A percentile compares a stretch with the other conserved stretches of the same genome.
Evolutionary conservation across 306 rosid species (phyloP).

Genomic region (Mucuna pruriens): DNA sequence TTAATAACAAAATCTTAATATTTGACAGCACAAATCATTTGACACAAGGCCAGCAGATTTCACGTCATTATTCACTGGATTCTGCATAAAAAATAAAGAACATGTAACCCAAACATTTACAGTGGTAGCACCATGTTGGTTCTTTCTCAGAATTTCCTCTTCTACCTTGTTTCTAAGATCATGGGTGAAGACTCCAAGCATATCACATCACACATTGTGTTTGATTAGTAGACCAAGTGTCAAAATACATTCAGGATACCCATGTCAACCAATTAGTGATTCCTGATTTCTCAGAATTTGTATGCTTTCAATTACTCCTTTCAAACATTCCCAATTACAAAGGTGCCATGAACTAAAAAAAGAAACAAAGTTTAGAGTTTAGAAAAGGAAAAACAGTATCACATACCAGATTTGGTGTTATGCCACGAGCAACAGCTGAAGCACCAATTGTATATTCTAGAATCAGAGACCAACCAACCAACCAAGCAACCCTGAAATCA

Average conservation of each 20-base stretch:
- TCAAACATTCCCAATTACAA: background rate
- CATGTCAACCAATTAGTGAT: background rate
- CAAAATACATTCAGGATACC: slow-evolving; percentile 23
- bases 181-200: background rate
- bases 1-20: slow-evolving; percentile 10
- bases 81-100: slow-evolving; percentile 9
- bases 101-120: slow-evolving; percentile 11
- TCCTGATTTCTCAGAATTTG: background rate
- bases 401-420: slow-evolving; percentile 91
- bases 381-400: background rate
- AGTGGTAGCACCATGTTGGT: background rate
- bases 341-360: slow-evolving; percentile 9
- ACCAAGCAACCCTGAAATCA: slow-evolving; percentile 82
- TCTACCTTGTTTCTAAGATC: slow-evolving; percentile 14
- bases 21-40: background rate
- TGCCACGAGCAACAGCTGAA: slow-evolving; percentile 94
- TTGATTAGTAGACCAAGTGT: background rate
- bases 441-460: slow-evolving; percentile 95
- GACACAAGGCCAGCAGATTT: slow-evolving; percentile 9
- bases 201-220: background rate
- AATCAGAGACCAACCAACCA: slow-evolving; percentile 91
- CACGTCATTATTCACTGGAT: background rate
- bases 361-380: background rate
- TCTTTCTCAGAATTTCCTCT: slow-evolving; percentile 7
- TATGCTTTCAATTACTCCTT: background rate